phyloP scores from a whole-genome alignment of 2,329 filamentous ascomycete genomes.

The Colletotrichum musicola region DNA sequence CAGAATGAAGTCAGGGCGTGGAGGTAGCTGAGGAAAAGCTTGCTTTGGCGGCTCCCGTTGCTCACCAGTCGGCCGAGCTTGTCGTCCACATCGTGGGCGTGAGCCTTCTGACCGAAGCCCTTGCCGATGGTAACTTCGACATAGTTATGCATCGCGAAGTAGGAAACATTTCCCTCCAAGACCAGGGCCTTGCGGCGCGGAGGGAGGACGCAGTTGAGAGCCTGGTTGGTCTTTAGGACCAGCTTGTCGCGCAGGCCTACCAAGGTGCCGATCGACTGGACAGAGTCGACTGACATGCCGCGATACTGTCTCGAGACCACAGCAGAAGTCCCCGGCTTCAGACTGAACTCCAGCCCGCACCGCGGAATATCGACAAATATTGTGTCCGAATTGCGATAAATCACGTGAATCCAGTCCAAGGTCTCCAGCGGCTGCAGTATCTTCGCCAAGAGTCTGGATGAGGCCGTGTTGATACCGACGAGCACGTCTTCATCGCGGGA shows the following conservation, averaged over 20 bases:
- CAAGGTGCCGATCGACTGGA: constrained; percentile 61
- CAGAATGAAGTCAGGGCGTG: constrained; percentile 68
- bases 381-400: background rate
- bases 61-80: constrained; percentile 63
- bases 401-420: background rate
- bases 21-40: constrained; percentile 63
- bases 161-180: constrained; percentile 23
- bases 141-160: constrained; percentile 44
- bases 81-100: constrained; percentile 63
- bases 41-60: constrained; percentile 63
- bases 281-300: constrained; percentile 60
- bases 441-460: background rate
- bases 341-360: background rate
- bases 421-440: constrained; percentile 7
- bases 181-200: constrained; percentile 48
- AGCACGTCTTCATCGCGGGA: background rate
- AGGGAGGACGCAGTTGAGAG: constrained; percentile 53
- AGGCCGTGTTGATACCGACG: background rate
- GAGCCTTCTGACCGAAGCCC: constrained; percentile 42
- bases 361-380: background rate
- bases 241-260: constrained; percentile 64
- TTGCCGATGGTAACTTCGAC: constrained; percentile 51
- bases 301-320: constrained; percentile 63
- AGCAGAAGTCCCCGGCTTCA: background rate
- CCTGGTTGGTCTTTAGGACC: constrained; percentile 51